phyloP scores from a whole-genome alignment of 106 monocot species.

The Agapanthus africanus region DNA sequence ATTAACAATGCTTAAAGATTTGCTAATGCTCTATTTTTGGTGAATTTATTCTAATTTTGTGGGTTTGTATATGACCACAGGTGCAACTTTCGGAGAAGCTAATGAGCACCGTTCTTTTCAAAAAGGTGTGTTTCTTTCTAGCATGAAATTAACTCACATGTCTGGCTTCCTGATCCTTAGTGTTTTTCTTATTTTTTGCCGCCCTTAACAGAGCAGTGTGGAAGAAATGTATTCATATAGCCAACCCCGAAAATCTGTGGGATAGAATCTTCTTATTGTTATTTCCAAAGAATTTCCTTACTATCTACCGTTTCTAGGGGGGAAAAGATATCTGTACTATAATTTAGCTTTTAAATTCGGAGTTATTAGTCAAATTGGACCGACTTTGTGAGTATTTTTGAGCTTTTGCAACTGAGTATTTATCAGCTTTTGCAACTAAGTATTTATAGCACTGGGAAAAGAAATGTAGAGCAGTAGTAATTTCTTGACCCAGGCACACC shows the following conservation, averaged over 20 bases:
- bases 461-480: not conserved
- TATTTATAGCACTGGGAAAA: not conserved
- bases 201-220: too few species aligned
- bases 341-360: not conserved
- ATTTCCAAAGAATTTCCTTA: too few species aligned
- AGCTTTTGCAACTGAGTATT: too few species aligned
- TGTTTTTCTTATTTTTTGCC: too few species aligned
- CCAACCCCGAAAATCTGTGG: too few species aligned
- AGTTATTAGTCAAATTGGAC: not conserved
- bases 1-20: not conserved
- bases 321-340: not conserved
- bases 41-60: not conserved
- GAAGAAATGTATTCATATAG: too few species aligned
- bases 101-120: conserved; percentile 95
- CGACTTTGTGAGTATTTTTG: too few species aligned
- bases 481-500: not conserved
- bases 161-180: not conserved
- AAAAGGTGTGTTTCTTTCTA: conserved; percentile 45
- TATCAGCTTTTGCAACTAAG: too few species aligned
- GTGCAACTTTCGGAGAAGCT: conserved; percentile 89
- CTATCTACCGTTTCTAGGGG: not conserved
- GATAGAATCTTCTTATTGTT: too few species aligned
- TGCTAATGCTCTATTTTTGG: not conserved
- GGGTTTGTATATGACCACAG: conserved; percentile 25
- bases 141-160: not conserved